phyloP scores from a whole-genome alignment of 257 asterid species.

The Plantago elongata region DNA sequence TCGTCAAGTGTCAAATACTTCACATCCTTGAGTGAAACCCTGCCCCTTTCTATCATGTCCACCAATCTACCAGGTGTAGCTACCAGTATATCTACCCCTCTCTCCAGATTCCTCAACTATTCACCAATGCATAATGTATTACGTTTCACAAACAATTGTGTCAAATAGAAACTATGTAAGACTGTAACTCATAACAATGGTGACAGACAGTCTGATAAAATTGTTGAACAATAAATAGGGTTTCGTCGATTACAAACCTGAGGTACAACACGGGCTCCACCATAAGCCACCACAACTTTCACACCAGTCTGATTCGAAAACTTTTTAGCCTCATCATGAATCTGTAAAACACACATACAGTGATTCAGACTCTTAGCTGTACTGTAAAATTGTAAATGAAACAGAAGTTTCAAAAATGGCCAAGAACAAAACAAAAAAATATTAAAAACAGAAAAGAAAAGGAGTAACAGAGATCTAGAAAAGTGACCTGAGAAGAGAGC shows the following conservation, averaged over 20 bases:
- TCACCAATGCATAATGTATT: background rate
- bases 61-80: constrained; percentile 82
- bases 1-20: constrained; percentile 67
- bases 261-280: constrained; percentile 56
- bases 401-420: background rate
- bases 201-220: no score
- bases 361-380: no score
- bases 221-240: no score
- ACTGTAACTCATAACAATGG: no score
- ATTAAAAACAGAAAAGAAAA: background rate
- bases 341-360: constrained; percentile 32
- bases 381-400: background rate
- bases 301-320: constrained; percentile 61
- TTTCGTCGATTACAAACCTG: constrained; percentile 34
- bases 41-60: constrained; percentile 57
- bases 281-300: constrained; percentile 60
- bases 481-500: constrained; percentile 59
- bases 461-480: background rate
- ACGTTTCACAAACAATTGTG: no score
- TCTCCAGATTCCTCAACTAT: constrained; percentile 53
- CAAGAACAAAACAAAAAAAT: background rate
- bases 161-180: no score
- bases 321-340: constrained; percentile 68
- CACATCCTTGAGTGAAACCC: constrained; percentile 42
- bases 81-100: constrained; percentile 72